Conservation (phyloP, 2,329 filamentous ascomycete genomes). For the Hymenoscyphus infarciens region DNA sequence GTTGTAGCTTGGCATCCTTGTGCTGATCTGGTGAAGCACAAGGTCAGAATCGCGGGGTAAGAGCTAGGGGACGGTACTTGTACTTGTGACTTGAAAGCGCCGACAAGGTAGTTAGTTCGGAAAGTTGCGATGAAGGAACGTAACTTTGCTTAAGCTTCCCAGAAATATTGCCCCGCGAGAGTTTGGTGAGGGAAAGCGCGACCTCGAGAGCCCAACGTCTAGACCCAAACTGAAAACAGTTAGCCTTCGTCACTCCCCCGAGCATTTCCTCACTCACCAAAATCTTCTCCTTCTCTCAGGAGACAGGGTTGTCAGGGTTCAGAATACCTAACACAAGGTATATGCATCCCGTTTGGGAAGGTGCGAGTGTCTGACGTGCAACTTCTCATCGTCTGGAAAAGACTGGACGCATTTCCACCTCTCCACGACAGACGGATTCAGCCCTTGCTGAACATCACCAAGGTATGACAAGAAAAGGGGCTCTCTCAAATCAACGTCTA, state of each 20-base stretch:
- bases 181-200: not conserved
- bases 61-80: not conserved
- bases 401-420: not conserved
- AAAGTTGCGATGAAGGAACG: constrained; percentile 1
- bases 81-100: not conserved
- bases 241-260: not conserved
- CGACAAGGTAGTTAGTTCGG: not conserved
- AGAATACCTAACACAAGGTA: not conserved
- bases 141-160: not conserved
- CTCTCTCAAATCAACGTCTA: not conserved
- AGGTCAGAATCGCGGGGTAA: not conserved
- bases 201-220: not conserved
- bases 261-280: not conserved
- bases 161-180: not conserved
- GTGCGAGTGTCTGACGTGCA: not conserved
- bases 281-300: not conserved
- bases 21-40: not conserved
- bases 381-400: not conserved
- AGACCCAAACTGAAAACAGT: not conserved
- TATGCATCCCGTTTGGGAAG: not conserved
- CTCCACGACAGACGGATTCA: not conserved
- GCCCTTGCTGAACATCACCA: not conserved
- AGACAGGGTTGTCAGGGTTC: not conserved
- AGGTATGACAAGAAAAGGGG: not conserved
- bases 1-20: too few species aligned